Evolutionary conservation across 2,329 filamentous ascomycete genomes (phyloP).

Genomic region (Lachnellula subtilissima): DNA sequence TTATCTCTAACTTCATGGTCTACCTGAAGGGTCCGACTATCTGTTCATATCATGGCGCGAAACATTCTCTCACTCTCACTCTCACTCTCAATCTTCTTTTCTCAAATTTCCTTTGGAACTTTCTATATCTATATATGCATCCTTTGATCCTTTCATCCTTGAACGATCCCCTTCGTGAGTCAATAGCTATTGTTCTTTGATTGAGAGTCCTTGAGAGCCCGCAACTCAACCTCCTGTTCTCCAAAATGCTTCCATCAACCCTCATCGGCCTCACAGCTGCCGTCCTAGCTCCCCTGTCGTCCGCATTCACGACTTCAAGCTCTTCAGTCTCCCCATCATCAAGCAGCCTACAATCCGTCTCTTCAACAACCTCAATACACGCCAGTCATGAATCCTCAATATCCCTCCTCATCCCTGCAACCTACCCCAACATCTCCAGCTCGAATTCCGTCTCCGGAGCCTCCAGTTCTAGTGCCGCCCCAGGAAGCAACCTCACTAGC

Average conservation of each 20-base stretch:
- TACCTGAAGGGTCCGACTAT: neutral
- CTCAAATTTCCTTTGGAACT: too few relatives aligned
- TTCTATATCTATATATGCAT: too few relatives aligned
- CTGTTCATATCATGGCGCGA: neutral
- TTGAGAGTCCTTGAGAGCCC: neutral
- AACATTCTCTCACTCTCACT: neutral
- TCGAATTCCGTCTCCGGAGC: neutral
- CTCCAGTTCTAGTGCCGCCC: neutral
- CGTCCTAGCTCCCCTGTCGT: too few relatives aligned
- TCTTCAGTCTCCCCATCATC: neutral
- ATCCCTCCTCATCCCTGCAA: neutral
- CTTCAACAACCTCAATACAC: neutral
- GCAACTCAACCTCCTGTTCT: neutral
- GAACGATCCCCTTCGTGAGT: too few relatives aligned
- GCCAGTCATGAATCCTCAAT: neutral
- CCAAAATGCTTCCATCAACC: slow-evolving; percentile 4
- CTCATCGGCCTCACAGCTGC: neutral
- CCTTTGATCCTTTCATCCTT: too few relatives aligned
- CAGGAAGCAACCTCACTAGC: too few relatives aligned
- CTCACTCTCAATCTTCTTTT: neutral
- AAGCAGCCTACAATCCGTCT: neutral
- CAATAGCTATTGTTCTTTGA: too few relatives aligned
- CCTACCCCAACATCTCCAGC: neutral
- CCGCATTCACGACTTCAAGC: too few relatives aligned
- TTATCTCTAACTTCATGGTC: neutral